phyloP scores from a whole-genome alignment of 2,329 filamentous ascomycete species.

The Neoscytalidium dimidiatum region DNA sequence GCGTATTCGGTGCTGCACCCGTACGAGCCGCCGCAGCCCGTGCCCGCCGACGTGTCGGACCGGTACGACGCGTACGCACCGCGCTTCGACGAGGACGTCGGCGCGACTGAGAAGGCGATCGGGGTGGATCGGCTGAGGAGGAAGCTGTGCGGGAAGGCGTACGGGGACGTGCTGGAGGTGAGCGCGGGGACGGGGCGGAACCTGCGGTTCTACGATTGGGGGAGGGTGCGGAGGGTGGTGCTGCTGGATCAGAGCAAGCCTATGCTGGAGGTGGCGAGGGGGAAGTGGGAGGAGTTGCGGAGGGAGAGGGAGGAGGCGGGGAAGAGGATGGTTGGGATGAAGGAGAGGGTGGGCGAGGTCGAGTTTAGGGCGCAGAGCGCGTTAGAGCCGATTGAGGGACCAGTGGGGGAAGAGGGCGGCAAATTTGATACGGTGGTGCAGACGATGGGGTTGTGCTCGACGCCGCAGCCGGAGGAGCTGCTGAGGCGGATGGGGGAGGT shows the following conservation, averaged over 20 bases:
- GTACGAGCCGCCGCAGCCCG: constrained; percentile 20
- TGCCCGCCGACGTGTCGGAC: constrained; percentile 44
- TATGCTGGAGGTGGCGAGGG: constrained; percentile 51
- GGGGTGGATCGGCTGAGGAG: constrained; percentile 44
- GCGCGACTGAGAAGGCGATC: constrained; percentile 44
- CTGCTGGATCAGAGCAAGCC: constrained; percentile 49
- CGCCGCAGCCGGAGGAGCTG: constrained; percentile 45
- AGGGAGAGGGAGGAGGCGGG: constrained; percentile 25
- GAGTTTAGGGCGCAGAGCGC: constrained; percentile 48
- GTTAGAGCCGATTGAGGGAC: constrained; percentile 44
- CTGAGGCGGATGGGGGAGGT: constrained; percentile 47
- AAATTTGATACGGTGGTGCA: constrained; percentile 52
- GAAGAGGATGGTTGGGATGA: neutral
- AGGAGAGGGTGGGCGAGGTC: constrained; percentile 22
- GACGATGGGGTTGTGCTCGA: constrained; percentile 55
- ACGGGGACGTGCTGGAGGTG: constrained; percentile 51
- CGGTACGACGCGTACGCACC: constrained; percentile 49
- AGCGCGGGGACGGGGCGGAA: constrained; percentile 54
- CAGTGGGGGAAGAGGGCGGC: constrained; percentile 24
- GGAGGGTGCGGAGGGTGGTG: constrained; percentile 46
- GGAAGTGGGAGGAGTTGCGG: constrained; percentile 49
- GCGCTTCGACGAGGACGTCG: constrained; percentile 50
- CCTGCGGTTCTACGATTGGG: constrained; percentile 45
- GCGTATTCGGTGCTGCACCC: constrained; percentile 15
- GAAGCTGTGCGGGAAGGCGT: constrained; percentile 42